A percentile compares a stretch with the other conserved stretches of the same genome.
phyloP scores from a whole-genome alignment of 352 stramenopile genomes.

The Phytophthora fragariae region DNA sequence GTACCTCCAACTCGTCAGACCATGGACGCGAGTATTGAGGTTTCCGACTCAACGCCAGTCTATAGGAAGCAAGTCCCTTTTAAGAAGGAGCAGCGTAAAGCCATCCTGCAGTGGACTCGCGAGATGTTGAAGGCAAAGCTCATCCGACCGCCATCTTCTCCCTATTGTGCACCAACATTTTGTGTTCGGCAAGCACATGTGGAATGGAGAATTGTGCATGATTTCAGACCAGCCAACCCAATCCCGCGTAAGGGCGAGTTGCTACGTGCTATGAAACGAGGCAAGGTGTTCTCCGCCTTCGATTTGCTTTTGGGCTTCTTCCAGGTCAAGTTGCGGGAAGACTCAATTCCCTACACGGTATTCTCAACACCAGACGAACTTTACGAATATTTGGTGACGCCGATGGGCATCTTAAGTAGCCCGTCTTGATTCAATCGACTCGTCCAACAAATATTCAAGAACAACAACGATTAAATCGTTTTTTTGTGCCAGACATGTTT shows the following conservation, averaged over 20 bases:
- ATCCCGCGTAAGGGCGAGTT: conserved; percentile 18
- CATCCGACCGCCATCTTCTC: conserved; percentile 11
- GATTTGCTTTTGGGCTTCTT: conserved; percentile 23
- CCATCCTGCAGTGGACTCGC: background rate
- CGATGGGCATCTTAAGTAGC: background rate
- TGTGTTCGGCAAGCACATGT: conserved; percentile 8
- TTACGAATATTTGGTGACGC: conserved; percentile 6
- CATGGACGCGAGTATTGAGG: conserved; percentile 10
- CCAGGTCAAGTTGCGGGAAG: conserved; percentile 5
- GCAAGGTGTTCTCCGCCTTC: conserved; percentile 6
- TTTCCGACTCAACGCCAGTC: conserved; percentile 1
- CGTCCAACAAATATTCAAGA: background rate
- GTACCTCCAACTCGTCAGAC: conserved; percentile 2
- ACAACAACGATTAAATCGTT: background rate
- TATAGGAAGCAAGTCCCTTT: conserved; percentile 15
- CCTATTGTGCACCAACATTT: conserved; percentile 12
- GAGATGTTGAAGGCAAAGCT: conserved; percentile 15
- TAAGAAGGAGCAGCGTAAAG: conserved; percentile 5
- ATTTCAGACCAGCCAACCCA: conserved; percentile 12
- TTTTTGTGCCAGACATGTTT: background rate
- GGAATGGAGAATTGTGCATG: conserved; percentile 22
- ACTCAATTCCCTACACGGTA: conserved; percentile 4
- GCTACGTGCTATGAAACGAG: background rate
- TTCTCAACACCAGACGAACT: conserved; percentile 19
- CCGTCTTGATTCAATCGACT: background rate